phyloP scores from a whole-genome alignment of 176 grass and related monocot genomes.

The Cenchrus purpureus region DNA sequence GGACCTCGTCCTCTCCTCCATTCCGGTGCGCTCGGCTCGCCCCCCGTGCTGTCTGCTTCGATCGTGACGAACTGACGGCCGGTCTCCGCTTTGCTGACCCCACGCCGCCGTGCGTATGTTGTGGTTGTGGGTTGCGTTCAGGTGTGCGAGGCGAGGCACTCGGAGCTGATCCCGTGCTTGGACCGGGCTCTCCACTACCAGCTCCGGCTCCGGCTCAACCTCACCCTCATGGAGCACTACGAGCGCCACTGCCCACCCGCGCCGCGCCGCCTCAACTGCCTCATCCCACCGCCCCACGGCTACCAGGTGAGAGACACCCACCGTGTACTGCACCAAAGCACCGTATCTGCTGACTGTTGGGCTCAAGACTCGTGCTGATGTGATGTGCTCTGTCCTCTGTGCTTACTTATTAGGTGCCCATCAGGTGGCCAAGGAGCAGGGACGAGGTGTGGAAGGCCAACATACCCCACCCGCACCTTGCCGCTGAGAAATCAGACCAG shows the following conservation, averaged over 20 bases:
- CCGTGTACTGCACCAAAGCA: not conserved
- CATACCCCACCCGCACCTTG: slow-evolving; percentile 78
- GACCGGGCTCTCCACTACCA: slow-evolving; percentile 68
- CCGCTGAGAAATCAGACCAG: slow-evolving; percentile 78
- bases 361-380: not conserved
- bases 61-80: not conserved
- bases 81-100: slow-evolving; percentile 7
- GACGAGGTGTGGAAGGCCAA: slow-evolving; percentile 79
- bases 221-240: slow-evolving; percentile 86
- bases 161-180: slow-evolving; percentile 80
- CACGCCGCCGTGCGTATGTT: not conserved
- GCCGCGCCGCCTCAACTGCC: slow-evolving; percentile 67
- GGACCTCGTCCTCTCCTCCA: slow-evolving; percentile 51
- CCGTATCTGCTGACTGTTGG: not conserved
- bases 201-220: slow-evolving; percentile 67
- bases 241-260: slow-evolving; percentile 76
- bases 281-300: slow-evolving; percentile 69
- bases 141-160: slow-evolving; percentile 69
- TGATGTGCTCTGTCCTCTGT: not conserved
- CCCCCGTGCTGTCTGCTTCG: not conserved
- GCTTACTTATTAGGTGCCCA: slow-evolving; percentile 46
- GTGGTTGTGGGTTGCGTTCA: slow-evolving; percentile 9
- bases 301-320: slow-evolving; percentile 54
- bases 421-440: slow-evolving; percentile 78
- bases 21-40: slow-evolving; percentile 51